A percentile compares a stretch with the other conserved stretches of the same genome.
Evolutionary conservation across 305 asterid genomes (phyloP).

Genomic region (Fraxinus baroniana): DNA sequence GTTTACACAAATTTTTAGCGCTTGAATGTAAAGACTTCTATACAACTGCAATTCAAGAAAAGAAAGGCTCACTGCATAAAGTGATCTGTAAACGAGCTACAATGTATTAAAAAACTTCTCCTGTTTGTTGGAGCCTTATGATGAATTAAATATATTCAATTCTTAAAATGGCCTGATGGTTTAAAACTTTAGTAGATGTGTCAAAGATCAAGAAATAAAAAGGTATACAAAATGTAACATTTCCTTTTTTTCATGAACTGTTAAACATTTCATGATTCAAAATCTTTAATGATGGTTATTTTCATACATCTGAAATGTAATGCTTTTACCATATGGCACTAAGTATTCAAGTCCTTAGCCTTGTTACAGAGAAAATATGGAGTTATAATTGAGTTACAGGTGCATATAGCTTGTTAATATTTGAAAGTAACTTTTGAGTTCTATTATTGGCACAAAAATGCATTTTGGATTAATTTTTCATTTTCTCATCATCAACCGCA

Average conservation of each 20-base stretch:
- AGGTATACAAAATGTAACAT: background rate
- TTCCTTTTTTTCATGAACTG: background rate
- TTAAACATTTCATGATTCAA: background rate
- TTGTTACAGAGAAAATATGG: background rate
- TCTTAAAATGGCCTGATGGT: background rate
- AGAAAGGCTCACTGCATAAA: background rate
- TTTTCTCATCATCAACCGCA: slow-evolving; percentile 8
- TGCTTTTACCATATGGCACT: background rate
- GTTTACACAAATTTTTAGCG: background rate
- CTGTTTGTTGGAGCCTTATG: background rate
- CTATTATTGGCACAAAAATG: background rate
- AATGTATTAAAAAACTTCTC: background rate
- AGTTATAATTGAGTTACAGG: background rate
- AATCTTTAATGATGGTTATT: background rate
- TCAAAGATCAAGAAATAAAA: background rate
- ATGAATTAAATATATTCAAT: background rate
- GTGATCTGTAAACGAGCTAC: background rate
- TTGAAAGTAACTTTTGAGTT: background rate
- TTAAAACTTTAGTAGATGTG: background rate
- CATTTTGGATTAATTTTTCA: background rate
- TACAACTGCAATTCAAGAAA: background rate
- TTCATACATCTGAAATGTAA: background rate
- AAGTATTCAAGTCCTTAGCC: background rate
- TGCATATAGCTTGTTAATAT: background rate
- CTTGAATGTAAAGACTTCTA: background rate